Evolutionary conservation across 305 asterid genomes (phyloP), one percentile per base, ranked within the genome.

Genomic region (Fraxinus latifolia): DNA sequence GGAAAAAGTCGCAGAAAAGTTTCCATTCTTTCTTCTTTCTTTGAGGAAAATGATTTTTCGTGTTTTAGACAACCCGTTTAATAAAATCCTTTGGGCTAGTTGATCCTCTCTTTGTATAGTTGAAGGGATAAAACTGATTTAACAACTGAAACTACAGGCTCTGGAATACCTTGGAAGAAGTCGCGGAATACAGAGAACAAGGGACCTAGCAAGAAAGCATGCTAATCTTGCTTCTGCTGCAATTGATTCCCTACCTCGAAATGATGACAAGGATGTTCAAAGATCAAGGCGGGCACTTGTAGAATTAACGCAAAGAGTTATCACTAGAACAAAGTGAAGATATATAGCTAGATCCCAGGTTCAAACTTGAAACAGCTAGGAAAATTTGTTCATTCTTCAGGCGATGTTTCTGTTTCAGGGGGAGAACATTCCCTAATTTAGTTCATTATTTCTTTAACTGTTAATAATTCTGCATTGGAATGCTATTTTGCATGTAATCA

Each of bases 201-300:
- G 87, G 83, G 98, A 94, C 87, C 87, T 96, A 42, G 99, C 99
- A 32, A 79, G 83, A 77, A 90, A 90, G 92, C 99, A 93, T 78
- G 97, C 97, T 62, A 85, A 34, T 81, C 95, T 94, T 74, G 99
- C 99, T 34, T 92, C 95, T 5, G 98, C 90, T 55, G 97, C 97
- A 7, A 88, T 96, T 17, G 92, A 87, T 68, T 88, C 95, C 78
- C 86, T 96, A n/a, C 99, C 98, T 2, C 91, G 87, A 80, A 93
- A 87, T n/a, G 84, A 90, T 15, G 93, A 94, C 31, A 90, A 87
- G 83, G 90, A 87, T 79, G 97, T 96, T 62, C 94, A 89, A 82
- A 89, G 81, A 82, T 92, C 98, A 70, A 94, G 99, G 80, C 87
- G 97, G 71, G 98, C 99, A 1, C 97, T 96, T 79, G 88, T 93